Base-by-base conservation (phyloP, 176 grass and related monocot species). In the Oryza nivara region DNA sequence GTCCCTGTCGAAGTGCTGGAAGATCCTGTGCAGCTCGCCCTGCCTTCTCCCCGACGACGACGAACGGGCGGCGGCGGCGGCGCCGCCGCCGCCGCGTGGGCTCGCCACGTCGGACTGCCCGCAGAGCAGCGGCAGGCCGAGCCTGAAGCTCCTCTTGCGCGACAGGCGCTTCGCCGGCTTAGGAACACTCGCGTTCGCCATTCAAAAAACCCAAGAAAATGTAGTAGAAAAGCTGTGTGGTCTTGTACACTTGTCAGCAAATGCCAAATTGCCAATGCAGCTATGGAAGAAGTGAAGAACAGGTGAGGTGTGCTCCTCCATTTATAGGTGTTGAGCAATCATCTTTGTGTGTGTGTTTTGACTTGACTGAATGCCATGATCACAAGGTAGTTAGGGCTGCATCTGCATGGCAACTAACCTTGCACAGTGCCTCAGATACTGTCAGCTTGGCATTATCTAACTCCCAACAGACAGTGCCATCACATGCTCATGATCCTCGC, bases 1-100 rank as follows among this genome's bases (percentile, higher is more conserved):
- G 83, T 98, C 96, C 44, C 61, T 36, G 74, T 98, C 96, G 76
- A 98, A 95, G 77, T 98, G 91, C 80, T 79, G 91, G 65, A 98
- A 98, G 70, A 95, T 92, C 68, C 84, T 82, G 25, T 87, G 91
- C 78, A 98, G 82, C 79, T 92, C 92, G 14, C 58, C 49, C 38
- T 80, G 77, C 49, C 89, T 86, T 74, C 85, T 74, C 40, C 43
- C 52, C 13, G 89, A 87, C 4, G 86, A 89, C 16, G 87, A 82
- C 17, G 73, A 54, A 44, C 70, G 64, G 14, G 19, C 9, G 19
- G 9, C 51, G 1, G 25, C 51, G 1, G 20, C n/a, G 17, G 13
- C n/a, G 19, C 28, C 28, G 2, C 28, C 28, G 28, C 35, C 38
- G 7, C 66, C 51, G 13, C 58, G 7, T 63, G 90, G 84, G 56